Evolutionary conservation across 768 basidiomycete species (phyloP).

Genomic region (Lentinula lateritia): DNA sequence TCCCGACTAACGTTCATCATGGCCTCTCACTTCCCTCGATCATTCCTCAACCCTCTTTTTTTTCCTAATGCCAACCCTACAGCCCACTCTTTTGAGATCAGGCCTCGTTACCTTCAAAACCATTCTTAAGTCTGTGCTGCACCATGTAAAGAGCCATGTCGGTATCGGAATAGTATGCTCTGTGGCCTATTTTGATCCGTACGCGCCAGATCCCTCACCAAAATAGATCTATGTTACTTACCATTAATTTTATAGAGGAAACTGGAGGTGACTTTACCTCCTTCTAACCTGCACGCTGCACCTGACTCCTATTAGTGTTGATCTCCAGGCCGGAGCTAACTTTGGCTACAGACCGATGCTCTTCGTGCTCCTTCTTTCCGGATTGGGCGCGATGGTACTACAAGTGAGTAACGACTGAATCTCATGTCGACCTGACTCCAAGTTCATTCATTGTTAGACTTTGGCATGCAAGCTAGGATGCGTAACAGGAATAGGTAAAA

Average conservation of each 20-base stretch:
- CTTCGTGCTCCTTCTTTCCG: slow-evolving; percentile 57
- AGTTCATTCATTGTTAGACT: slow-evolving; percentile 33
- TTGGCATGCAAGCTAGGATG: slow-evolving; percentile 66
- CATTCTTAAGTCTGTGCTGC: slow-evolving; percentile 10
- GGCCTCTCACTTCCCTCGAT: slow-evolving; percentile 11
- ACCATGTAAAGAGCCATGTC: slow-evolving; percentile 37
- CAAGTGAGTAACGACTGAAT: slow-evolving; percentile 34
- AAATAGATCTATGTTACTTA: neutral
- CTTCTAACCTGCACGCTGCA: neutral
- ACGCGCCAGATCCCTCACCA: slow-evolving; percentile 17
- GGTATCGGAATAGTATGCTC: slow-evolving; percentile 67
- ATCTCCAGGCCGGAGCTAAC: slow-evolving; percentile 70
- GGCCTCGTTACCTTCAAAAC: slow-evolving; percentile 2
- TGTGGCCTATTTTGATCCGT: slow-evolving; percentile 76
- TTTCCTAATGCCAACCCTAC: slow-evolving; percentile 10
- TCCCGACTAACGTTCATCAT: slow-evolving; percentile 25
- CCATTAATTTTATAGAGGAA: slow-evolving; percentile 38
- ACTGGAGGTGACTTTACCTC: slow-evolving; percentile 39
- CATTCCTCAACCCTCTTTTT: slow-evolving; percentile 7
- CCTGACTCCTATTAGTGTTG: slow-evolving; percentile 36
- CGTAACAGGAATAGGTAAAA: slow-evolving; percentile 57
- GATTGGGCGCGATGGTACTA: slow-evolving; percentile 61
- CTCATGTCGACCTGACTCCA: neutral
- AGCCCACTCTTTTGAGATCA: neutral
- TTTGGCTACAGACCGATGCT: slow-evolving; percentile 72